These are phyloP conservation scores for Geotrichum europaeum DNA, from an alignment of 1,139 yeast genomes.

Conservation along the genomic window DNA sequence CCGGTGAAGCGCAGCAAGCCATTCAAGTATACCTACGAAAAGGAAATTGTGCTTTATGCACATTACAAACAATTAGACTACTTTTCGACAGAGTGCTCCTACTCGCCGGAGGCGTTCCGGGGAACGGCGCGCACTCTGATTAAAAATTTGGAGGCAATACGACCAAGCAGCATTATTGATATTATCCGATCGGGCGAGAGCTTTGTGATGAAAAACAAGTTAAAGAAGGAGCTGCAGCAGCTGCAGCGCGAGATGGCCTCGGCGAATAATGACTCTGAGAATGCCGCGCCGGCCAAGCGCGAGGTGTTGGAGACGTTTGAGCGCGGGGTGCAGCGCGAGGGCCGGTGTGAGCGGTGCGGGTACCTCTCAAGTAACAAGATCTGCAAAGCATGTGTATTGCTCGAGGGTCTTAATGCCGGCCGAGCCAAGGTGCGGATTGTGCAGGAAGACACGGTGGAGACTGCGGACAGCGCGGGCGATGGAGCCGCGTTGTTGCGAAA, in stretches of 20 bases:
- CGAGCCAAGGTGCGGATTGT: constrained; percentile 39
- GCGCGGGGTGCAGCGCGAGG: constrained; percentile 20
- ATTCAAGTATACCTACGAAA: constrained; percentile 90
- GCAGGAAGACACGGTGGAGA: constrained; percentile 36
- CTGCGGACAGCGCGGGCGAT: constrained; percentile 35
- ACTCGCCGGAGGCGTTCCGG: constrained; percentile 97
- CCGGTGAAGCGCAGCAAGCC: constrained; percentile 81
- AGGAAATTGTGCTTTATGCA: constrained; percentile 95
- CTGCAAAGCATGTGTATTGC: constrained; percentile 87
- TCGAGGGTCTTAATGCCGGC: constrained; percentile 76
- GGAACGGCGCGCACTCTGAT: constrained; percentile 94
- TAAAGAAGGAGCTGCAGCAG: constrained; percentile 27
- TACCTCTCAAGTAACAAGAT: constrained; percentile 80
- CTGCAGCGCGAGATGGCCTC: constrained; percentile 14
- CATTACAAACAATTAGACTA: constrained; percentile 93
- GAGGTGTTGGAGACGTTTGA: constrained; percentile 12
- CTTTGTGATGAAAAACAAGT: constrained; percentile 40
- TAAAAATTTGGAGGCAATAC: constrained; percentile 79
- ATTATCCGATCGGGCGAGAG: constrained; percentile 92
- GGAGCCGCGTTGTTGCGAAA: constrained; percentile 69
- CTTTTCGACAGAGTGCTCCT: constrained; percentile 94
- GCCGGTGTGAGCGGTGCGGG: constrained; percentile 77
- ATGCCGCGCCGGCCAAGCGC: background rate
- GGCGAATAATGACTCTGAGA: constrained; percentile 10
- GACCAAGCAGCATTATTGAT: constrained; percentile 93